phyloP scores from a whole-genome alignment of 345 rosid species.

The Boechera stricta region DNA sequence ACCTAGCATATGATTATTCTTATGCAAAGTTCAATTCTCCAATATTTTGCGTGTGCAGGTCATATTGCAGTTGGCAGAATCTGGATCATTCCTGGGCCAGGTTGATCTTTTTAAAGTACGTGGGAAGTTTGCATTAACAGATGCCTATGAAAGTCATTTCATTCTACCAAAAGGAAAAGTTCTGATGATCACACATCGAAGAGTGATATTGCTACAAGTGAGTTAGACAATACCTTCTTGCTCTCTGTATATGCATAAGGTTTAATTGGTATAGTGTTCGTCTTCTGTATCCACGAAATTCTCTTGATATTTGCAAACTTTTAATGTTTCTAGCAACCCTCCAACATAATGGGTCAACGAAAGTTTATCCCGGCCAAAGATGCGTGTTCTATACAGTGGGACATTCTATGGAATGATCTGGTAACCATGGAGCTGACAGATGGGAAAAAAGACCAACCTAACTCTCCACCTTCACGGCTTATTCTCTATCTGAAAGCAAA shows the following conservation, averaged over 20 bases:
- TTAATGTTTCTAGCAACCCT: constrained; percentile 70
- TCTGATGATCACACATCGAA: constrained; percentile 78
- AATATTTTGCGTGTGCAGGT: constrained; percentile 60
- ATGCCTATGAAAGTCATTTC: constrained; percentile 96
- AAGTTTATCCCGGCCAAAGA: constrained; percentile 91
- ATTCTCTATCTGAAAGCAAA: constrained; percentile 60
- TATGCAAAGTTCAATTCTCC: background rate
- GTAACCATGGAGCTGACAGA: constrained; percentile 79
- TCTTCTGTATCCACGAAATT: constrained; percentile 20
- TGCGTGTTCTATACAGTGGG: constrained; percentile 94
- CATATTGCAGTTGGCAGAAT: constrained; percentile 94
- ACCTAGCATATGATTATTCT: constrained; percentile 2
- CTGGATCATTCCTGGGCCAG: constrained; percentile 89
- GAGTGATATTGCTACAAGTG: constrained; percentile 87
- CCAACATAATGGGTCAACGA: constrained; percentile 84
- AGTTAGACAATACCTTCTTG: constrained; percentile 36
- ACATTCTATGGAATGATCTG: constrained; percentile 79
- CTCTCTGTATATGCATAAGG: constrained; percentile 10
- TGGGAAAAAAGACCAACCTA: constrained; percentile 83
- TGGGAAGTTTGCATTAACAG: constrained; percentile 95
- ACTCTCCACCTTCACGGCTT: constrained; percentile 74
- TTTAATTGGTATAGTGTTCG: constrained; percentile 1
- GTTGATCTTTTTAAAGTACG: constrained; percentile 98
- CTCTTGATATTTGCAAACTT: constrained; percentile 13
- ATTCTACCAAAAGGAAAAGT: constrained; percentile 80